Percentiles rank a stretch among this genome's conserved stretches.
These are phyloP conservation scores for Vitis cinerea DNA, from an alignment of 164 flowering plant genomes.

Conservation along the genomic window DNA sequence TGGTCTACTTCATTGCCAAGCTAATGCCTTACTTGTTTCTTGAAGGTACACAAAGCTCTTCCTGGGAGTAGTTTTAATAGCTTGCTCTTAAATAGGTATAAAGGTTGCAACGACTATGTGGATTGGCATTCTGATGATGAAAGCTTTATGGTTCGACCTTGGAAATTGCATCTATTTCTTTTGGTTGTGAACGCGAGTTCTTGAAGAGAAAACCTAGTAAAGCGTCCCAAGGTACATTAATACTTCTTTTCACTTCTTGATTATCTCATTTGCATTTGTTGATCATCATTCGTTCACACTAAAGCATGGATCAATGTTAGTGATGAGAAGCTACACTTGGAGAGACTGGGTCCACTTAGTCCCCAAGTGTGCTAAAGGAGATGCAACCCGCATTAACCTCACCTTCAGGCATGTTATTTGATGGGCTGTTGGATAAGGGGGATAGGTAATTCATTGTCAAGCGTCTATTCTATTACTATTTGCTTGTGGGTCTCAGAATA, in stretches of 20 bases:
- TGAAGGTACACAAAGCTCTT: too few relatives aligned
- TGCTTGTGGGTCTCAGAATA: not conserved
- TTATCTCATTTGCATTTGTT: not conserved
- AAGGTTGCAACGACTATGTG: constrained; percentile 78
- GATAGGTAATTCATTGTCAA: not conserved
- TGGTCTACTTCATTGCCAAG: not conserved
- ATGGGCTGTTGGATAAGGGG: not conserved
- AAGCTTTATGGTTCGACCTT: constrained; percentile 84
- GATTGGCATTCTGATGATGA: constrained; percentile 98
- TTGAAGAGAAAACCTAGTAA: constrained; percentile 60
- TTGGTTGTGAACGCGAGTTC: constrained; percentile 92
- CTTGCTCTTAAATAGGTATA: too few relatives aligned
- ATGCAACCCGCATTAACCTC: constrained; percentile 73
- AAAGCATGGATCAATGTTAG: constrained; percentile 71
- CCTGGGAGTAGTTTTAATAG: too few relatives aligned
- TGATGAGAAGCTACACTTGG: constrained; percentile 83
- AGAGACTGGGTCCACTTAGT: constrained; percentile 89
- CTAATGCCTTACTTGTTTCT: not conserved
- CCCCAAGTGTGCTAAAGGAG: constrained; percentile 80
- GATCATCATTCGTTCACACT: constrained; percentile 57
- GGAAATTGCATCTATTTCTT: constrained; percentile 84
- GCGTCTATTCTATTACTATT: not conserved
- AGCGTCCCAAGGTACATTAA: constrained; percentile 36
- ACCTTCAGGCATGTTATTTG: constrained; percentile 71
- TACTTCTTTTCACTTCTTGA: not conserved